phyloP scores from a whole-genome alignment of 2,329 filamentous ascomycete species.

The Phyllosticta citriasiana region DNA sequence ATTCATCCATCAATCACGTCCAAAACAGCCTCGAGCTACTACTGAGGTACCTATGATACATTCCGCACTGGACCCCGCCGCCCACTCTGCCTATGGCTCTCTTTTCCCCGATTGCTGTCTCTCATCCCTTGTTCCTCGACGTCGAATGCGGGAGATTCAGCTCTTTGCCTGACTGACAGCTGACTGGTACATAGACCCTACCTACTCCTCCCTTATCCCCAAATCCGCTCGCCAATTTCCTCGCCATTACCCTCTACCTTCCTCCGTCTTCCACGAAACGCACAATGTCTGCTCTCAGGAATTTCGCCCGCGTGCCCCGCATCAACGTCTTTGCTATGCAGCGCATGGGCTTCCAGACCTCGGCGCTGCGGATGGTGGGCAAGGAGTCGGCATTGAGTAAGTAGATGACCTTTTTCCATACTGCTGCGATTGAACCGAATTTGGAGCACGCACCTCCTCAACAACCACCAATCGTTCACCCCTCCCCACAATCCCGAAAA shows the following conservation, averaged over 20 bases:
- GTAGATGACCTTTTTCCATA: conserved; percentile 11
- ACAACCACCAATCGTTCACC: neutral
- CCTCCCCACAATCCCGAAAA: too few species aligned
- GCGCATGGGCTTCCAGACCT: conserved; percentile 30
- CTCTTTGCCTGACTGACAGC: conserved; percentile 2
- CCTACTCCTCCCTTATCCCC: neutral
- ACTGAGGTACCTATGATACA: neutral
- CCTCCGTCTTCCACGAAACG: conserved; percentile 12
- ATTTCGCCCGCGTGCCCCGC: conserved; percentile 18
- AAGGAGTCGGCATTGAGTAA: conserved; percentile 38
- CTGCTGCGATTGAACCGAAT: too few species aligned
- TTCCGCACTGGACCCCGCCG: too few species aligned
- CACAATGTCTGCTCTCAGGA: conserved; percentile 24
- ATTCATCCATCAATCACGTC: neutral
- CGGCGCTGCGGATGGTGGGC: conserved; percentile 25
- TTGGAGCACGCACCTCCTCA: too few species aligned
- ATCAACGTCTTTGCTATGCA: conserved; percentile 19
- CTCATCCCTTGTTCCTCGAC: neutral
- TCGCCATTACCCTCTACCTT: conserved; percentile 14
- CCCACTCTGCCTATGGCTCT: neutral
- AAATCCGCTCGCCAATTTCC: neutral
- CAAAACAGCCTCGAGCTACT: neutral
- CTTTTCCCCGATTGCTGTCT: neutral
- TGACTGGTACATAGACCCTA: neutral
- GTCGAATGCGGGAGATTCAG: neutral